These are phyloP conservation scores for Pythium grandisporangium DNA, from an alignment of 352 stramenopile species.

Conservation along the genomic window DNA sequence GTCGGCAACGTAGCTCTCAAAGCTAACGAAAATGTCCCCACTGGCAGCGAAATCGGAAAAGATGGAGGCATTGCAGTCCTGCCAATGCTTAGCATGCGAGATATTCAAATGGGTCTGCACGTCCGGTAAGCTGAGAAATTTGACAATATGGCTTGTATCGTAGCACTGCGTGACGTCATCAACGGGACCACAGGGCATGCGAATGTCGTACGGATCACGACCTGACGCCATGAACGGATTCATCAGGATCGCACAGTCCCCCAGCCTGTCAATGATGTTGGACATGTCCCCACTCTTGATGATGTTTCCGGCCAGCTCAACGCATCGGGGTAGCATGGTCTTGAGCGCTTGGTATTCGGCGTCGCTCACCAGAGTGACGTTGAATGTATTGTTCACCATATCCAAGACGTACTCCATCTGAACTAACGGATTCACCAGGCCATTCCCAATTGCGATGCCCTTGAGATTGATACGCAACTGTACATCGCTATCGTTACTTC, in stretches of 20 bases:
- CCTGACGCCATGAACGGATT: constrained; percentile 7
- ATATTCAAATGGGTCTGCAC: constrained; percentile 13
- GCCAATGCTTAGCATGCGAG: constrained; percentile 35
- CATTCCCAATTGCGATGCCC: constrained; percentile 53
- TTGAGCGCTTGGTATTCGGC: constrained; percentile 8
- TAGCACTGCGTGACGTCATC: constrained; percentile 17
- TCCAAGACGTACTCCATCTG: constrained; percentile 14
- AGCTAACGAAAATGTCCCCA: constrained; percentile 91
- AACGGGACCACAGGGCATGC: constrained; percentile 13
- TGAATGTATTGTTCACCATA: constrained; percentile 21
- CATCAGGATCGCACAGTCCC: not conserved
- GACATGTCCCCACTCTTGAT: too few relatives aligned
- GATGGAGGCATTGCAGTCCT: constrained; percentile 77
- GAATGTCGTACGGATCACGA: constrained; percentile 58
- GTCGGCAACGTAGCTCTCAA: constrained; percentile 69
- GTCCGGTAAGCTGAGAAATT: constrained; percentile 28
- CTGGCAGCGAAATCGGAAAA: constrained; percentile 76
- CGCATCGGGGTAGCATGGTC: constrained; percentile 3
- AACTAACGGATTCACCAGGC: constrained; percentile 22
- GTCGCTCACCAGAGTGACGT: constrained; percentile 9
- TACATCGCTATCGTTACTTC: not conserved
- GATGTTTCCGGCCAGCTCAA: too few relatives aligned
- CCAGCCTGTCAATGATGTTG: constrained; percentile 6
- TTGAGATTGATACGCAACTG: constrained; percentile 23
- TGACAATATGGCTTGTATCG: constrained; percentile 12